A percentile compares a stretch with the other conserved stretches of the same genome.
Evolutionary conservation across 768 basidiomycete species (phyloP).

Genomic region (Pleurotus ostreatus): DNA sequence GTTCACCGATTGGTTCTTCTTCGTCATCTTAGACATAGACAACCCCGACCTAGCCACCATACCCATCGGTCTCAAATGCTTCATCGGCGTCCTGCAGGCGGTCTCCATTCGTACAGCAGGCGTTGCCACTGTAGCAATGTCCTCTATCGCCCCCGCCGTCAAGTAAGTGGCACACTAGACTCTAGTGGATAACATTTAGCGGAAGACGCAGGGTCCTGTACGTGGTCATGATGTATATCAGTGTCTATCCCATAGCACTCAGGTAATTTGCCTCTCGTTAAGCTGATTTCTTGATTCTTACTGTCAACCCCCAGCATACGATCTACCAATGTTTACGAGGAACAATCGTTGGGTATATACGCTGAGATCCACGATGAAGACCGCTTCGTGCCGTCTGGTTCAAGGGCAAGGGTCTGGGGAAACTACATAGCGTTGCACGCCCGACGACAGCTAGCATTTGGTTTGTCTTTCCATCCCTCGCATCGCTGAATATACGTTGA

Average conservation of each 20-base stretch:
- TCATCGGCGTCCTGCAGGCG: slow-evolving; percentile 76
- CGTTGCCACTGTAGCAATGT: slow-evolving; percentile 68
- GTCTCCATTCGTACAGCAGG: slow-evolving; percentile 85
- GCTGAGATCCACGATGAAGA: slow-evolving; percentile 40
- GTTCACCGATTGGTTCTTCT: slow-evolving; percentile 81
- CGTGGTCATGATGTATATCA: slow-evolving; percentile 92
- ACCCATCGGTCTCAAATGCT: slow-evolving; percentile 64
- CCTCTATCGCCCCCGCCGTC: slow-evolving; percentile 78
- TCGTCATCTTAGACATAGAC: slow-evolving; percentile 84
- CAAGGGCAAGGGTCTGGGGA: slow-evolving; percentile 40
- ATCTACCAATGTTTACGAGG: slow-evolving; percentile 89
- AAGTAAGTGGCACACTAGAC: slow-evolving; percentile 47
- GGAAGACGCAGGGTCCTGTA: slow-evolving; percentile 19
- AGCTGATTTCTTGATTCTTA: background rate
- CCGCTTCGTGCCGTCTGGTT: no score
- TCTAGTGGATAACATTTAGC: no score
- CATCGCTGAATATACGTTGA: background rate
- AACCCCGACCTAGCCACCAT: slow-evolving; percentile 59
- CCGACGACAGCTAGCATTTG: slow-evolving; percentile 85
- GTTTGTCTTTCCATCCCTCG: slow-evolving; percentile 31
- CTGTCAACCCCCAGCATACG: slow-evolving; percentile 59
- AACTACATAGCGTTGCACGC: slow-evolving; percentile 78
- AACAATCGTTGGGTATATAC: slow-evolving; percentile 82
- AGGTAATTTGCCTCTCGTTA: slow-evolving; percentile 37
- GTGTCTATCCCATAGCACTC: slow-evolving; percentile 77